Conservation (phyloP, 2,329 filamentous ascomycete genomes). For the Nannizzia gypsea region DNA sequence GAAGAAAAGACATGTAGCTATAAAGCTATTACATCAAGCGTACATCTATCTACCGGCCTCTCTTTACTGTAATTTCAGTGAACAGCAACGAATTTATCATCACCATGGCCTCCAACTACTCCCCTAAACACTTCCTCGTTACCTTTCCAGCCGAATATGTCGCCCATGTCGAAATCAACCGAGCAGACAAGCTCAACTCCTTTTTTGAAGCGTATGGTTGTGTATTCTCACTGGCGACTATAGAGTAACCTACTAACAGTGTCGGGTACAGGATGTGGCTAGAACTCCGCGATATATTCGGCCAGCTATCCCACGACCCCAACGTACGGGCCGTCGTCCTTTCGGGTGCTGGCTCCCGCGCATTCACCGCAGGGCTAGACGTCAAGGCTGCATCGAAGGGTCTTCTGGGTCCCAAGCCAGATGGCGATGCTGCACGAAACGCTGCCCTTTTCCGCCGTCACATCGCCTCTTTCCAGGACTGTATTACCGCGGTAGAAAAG, state of each 20-base stretch:
- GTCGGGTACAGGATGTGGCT: conserved; percentile 60
- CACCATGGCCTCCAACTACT: conserved; percentile 9
- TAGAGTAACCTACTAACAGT: neutral
- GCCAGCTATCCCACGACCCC: conserved; percentile 56
- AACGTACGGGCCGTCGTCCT: conserved; percentile 66
- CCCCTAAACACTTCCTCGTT: conserved; percentile 54
- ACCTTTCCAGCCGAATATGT: conserved; percentile 61
- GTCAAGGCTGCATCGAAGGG: conserved; percentile 56
- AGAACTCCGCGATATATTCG: conserved; percentile 63
- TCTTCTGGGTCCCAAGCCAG: conserved; percentile 28
- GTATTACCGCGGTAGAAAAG: conserved; percentile 62
- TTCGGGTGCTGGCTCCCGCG: conserved; percentile 67
- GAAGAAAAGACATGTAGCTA: neutral
- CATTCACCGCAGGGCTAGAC: conserved; percentile 79
- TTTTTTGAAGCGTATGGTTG: conserved; percentile 54
- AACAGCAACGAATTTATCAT: neutral
- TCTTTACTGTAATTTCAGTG: neutral
- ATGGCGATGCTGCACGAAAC: conserved; percentile 51
- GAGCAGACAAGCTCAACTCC: conserved; percentile 75
- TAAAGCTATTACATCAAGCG: neutral
- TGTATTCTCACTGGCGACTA: conserved; percentile 15
- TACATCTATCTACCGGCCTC: neutral
- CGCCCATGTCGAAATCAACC: conserved; percentile 85
- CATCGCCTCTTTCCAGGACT: conserved; percentile 69
- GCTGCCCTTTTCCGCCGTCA: conserved; percentile 53